Base-by-base conservation (phyloP, 176 grass and related monocot species). In the Phoenix dactylifera region DNA sequence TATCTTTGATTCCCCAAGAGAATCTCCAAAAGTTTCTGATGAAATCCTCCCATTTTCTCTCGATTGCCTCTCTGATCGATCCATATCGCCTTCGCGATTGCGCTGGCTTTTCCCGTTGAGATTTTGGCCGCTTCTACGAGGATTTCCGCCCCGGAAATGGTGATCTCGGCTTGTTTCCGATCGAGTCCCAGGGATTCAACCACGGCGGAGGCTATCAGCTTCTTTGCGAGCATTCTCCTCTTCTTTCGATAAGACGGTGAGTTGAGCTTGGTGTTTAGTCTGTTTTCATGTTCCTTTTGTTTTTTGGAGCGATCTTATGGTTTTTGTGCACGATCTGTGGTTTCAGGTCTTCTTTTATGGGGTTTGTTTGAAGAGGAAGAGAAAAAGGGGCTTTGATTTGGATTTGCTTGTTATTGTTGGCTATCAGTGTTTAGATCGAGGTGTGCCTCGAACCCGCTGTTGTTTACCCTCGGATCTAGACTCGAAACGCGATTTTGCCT, bases 391-490 rank as follows among this genome's bases (percentile, higher is more conserved):
- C 35, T 14, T 44, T 44, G 35, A 44, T 44, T 44, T 44, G 9
- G 35, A 44, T 44, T 44, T 44, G 35, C 35, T 44, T 12, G 10
- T 3, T 14, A 12, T 26, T 65, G 59, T 44, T 60, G 22, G 57
- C 5, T 49, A 20, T 62, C 25, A 58, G 35, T 20, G 53, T 30
- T 60, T 29, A 48, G 60, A 56, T 62, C 10, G 35, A 44, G 35
- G 35, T 44, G 35, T 12, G 35, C 3, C 2, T 44, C 10, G 14
- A 44, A 44, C 14, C 35, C 35, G 35, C 60, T 74, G 65, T 54
- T 63, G 23, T 0, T 62, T 54, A n/a, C 22, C 24, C 63, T 22
- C 51, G 65, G 72, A 79, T 79, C 82, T 75, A 66, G 50, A 76
- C 58, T 60, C 17, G 25, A 29, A 39, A 39, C 16, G 58, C 26